Percentiles rank a stretch among this genome's conserved stretches.
Conservation (phyloP, 805 yeast genomes). For the Ogataea degrootiae region DNA sequence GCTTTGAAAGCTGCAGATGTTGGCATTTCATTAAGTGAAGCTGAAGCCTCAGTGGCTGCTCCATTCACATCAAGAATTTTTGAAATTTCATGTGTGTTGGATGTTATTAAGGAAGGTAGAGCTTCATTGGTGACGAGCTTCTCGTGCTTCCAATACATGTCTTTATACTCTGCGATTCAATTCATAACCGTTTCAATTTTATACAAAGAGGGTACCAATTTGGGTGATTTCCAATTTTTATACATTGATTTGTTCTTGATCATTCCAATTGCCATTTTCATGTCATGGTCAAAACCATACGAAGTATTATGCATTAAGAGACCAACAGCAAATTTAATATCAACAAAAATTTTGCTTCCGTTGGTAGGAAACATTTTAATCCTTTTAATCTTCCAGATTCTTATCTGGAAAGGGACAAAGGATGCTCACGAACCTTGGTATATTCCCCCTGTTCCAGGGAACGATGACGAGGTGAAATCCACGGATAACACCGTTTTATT, state of each 20-base stretch:
- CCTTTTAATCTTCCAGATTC: slow-evolving; percentile 58
- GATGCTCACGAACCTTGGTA: slow-evolving; percentile 65
- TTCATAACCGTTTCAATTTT: slow-evolving; percentile 81
- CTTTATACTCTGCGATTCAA: slow-evolving; percentile 93
- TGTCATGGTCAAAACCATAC: slow-evolving; percentile 95
- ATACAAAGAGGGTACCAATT: slow-evolving; percentile 82
- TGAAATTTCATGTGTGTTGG: slow-evolving; percentile 88
- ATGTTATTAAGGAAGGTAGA: slow-evolving; percentile 90
- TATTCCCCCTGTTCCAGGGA: slow-evolving; percentile 72
- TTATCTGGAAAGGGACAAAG: slow-evolving; percentile 55
- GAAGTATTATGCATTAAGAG: slow-evolving; percentile 56
- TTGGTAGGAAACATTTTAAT: slow-evolving; percentile 72
- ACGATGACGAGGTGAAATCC: slow-evolving; percentile 74
- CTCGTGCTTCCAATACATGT: slow-evolving; percentile 97
- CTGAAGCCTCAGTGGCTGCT: slow-evolving; percentile 98
- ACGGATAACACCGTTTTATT: slow-evolving; percentile 89
- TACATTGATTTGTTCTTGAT: slow-evolving; percentile 90
- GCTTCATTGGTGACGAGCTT: slow-evolving; percentile 93
- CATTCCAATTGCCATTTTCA: slow-evolving; percentile 89
- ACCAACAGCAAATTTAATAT: slow-evolving; percentile 91
- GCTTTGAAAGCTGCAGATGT: slow-evolving; percentile 97
- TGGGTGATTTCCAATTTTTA: slow-evolving; percentile 95
- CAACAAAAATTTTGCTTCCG: slow-evolving; percentile 82
- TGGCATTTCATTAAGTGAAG: slow-evolving; percentile 92
- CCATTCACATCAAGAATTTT: slow-evolving; percentile 91